Base-by-base conservation (phyloP, 176 grass and related monocot species). In the Zea luxurians region DNA sequence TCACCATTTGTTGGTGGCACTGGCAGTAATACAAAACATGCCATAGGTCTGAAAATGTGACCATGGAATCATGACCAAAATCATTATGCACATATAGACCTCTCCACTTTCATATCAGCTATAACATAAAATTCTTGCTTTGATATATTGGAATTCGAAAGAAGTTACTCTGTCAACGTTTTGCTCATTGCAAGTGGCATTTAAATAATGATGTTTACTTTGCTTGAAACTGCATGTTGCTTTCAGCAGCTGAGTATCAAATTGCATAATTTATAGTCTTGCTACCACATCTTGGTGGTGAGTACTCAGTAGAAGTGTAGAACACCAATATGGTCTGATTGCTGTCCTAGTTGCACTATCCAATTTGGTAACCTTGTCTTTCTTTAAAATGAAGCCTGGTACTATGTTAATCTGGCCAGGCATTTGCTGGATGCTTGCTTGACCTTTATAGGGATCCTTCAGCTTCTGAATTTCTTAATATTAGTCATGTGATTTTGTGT, bases 71-170 rank as follows among this genome's bases (percentile, higher is more conserved):
- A 21, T 47, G 66, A 61, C 40, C 46, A 50, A 46, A 21, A 75
- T 78, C 0, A 17, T 54, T 46, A 62, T 57, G 55, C 27, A 17
- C 34, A 7, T 61, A n/a, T 63, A 67, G 16, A 16, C 45, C n/a
- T 68, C 48, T 67, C 34, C 10, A 49, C 2, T 73, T 59, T 77
- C 4, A 3, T 83, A 59, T 37, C 67, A 36, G 43, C 69, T 66
- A 40, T 67, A 59, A 48, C 74, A 42, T 13, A 57, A 40, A 55
- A 13, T 70, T 41, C 12, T 80, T 84, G 13, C 70, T 84, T 66
- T 34, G 40, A 46, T 84, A 46, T 70, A 41, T 68, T 74, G 60
- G 53, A 50, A 68, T 45, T 62, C 40, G 27, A 52, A 41, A 4
- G n/a, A 75, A 42, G 40, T 13, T 40, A 50, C 20, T 9, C 38